Percentiles rank a stretch among this genome's conserved stretches.
These are phyloP conservation scores for Rhizopogon vinicolor DNA, from an alignment of 768 basidiomycete genomes.

Conservation along the genomic window DNA sequence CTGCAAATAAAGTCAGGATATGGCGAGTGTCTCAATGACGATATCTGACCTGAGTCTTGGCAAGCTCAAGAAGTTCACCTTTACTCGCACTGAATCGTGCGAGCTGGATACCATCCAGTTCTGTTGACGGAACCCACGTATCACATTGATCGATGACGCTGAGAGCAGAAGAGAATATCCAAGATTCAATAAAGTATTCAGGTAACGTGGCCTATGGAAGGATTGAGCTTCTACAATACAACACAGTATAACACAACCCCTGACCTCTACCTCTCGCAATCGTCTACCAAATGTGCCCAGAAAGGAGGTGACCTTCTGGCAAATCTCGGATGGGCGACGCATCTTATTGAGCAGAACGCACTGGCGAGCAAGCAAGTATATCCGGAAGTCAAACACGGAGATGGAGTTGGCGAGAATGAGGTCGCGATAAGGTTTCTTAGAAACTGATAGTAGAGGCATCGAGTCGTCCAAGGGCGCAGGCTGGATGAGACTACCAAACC, in stretches of 20 bases:
- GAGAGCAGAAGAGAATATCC: conserved; percentile 89
- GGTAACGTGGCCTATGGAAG: conserved; percentile 45
- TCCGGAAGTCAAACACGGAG: conserved; percentile 89
- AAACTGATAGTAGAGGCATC: conserved; percentile 67
- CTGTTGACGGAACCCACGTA: conserved; percentile 50
- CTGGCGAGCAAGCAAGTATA: conserved; percentile 86
- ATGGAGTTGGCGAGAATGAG: conserved; percentile 88
- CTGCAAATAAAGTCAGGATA: conserved; percentile 34
- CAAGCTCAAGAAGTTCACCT: conserved; percentile 89
- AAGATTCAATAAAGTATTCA: conserved; percentile 80
- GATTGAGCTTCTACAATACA: conserved; percentile 14
- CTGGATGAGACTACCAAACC: conserved; percentile 86
- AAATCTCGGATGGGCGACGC: conserved; percentile 65
- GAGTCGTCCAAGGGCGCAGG: conserved; percentile 72
- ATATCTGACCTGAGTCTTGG: conserved; percentile 69
- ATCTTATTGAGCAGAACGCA: conserved; percentile 70
- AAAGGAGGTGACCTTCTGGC: conserved; percentile 68
- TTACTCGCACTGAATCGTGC: conserved; percentile 66
- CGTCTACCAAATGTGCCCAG: conserved; percentile 72
- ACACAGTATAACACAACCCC: conserved; percentile 7
- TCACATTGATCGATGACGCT: conserved; percentile 80
- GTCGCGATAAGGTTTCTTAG: conserved; percentile 83
- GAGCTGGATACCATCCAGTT: conserved; percentile 42
- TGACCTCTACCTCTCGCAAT: conserved; percentile 72
- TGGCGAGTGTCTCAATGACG: neutral